phyloP scores from a whole-genome alignment of 306 rosid species.

The Arachis hypogaea region DNA sequence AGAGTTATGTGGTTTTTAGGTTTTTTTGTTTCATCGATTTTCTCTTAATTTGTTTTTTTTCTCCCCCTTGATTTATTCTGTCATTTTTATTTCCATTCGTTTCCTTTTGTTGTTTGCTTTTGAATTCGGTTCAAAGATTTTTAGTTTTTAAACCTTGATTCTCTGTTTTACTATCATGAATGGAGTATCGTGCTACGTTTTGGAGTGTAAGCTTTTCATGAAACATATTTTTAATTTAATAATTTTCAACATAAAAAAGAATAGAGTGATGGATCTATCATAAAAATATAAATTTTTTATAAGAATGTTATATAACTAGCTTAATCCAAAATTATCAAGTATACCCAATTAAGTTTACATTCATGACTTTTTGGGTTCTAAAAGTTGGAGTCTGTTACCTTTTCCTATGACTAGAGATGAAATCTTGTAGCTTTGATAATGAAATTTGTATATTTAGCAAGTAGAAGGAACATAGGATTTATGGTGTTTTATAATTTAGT shows the following conservation, averaged over 20 bases:
- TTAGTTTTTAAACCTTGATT: not conserved
- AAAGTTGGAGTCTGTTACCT: not conserved
- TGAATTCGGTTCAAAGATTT: not conserved
- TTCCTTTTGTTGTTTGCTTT: not conserved
- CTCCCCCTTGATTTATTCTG: not conserved
- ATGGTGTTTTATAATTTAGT: too few species aligned
- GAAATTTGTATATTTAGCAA: not conserved
- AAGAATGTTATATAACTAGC: too few species aligned
- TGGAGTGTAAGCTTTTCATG: not conserved
- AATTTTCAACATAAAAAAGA: too few species aligned
- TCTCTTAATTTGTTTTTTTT: not conserved
- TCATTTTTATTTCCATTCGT: not conserved
- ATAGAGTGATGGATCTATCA: not conserved
- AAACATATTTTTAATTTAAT: too few species aligned
- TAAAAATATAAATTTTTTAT: too few species aligned
- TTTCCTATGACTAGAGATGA: not conserved
- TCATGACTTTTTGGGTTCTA: constrained; percentile 15
- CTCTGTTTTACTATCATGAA: constrained; percentile 4
- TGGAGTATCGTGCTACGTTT: not conserved
- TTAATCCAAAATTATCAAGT: too few species aligned
- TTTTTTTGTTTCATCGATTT: not conserved
- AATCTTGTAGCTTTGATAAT: not conserved
- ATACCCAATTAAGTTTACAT: not conserved
- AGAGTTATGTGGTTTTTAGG: constrained; percentile 16
- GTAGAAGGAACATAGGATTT: constrained; percentile 10